These are phyloP conservation scores for Peribolospora baueri DNA, from an alignment of 768 basidiomycete species.

Conservation along the genomic window DNA sequence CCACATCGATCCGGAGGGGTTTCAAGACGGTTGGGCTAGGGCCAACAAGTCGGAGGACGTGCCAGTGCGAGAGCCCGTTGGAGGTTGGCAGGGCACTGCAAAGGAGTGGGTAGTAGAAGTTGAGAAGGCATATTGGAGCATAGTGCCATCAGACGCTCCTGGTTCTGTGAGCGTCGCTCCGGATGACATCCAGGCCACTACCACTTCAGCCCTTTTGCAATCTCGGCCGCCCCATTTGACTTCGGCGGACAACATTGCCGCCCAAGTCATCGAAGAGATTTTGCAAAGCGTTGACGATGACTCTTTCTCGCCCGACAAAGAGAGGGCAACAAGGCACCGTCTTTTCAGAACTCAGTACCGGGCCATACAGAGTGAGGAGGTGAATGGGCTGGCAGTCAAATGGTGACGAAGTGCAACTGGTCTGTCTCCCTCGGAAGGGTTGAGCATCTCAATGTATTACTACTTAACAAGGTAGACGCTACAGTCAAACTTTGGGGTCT, in stretches of 20 bases:
- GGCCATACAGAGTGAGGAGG: slow-evolving; percentile 13
- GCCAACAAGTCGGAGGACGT: slow-evolving; percentile 6
- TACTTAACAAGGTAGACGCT: too few relatives aligned
- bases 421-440: too few relatives aligned
- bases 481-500: too few relatives aligned
- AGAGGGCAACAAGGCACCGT: not conserved
- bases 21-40: slow-evolving; percentile 12
- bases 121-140: slow-evolving; percentile 12
- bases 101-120: slow-evolving; percentile 15
- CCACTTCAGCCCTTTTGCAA: too few relatives aligned
- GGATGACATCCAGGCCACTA: too few relatives aligned
- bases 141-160: slow-evolving; percentile 3
- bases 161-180: not conserved
- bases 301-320: not conserved
- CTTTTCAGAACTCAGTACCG: slow-evolving; percentile 12
- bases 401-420: slow-evolving; percentile 6
- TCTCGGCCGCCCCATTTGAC: too few relatives aligned
- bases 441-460: too few relatives aligned
- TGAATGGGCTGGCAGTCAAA: slow-evolving; percentile 15
- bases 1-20: not conserved
- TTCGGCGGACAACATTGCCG: not conserved
- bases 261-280: not conserved
- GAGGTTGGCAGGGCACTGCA: slow-evolving; percentile 3
- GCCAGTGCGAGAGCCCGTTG: slow-evolving; percentile 7
- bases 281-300: not conserved